Evolutionary conservation across 768 basidiomycete species (phyloP), one percentile per base, ranked within the genome.

Genomic region (Amanita inopinata): DNA sequence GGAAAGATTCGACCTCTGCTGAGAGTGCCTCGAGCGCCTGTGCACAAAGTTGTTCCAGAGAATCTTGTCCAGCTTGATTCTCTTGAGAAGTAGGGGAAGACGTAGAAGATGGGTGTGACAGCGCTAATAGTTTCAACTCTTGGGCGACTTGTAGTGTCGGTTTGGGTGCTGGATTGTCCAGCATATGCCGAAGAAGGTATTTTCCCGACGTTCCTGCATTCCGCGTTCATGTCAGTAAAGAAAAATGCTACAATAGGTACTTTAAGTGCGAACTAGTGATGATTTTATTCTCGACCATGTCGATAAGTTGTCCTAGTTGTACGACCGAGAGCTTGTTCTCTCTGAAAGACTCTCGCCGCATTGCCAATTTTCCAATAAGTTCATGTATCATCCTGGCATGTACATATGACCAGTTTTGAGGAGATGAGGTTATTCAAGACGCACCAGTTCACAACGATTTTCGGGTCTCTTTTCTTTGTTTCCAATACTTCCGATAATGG

Each of bases 381-480:
- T 93, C 88, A 46, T 98, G 87, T 2, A 79, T 78, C 62, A 97
- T 75, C 91, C 92, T 94, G 53, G 9, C 36, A 22, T 36, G 27
- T 15, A 28, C 20, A 48, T 7, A 37, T 36, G 32, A 24, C 17
- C 34, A 14, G 20, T 11, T 6, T 18, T 20, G 35, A 51, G 64
- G 12, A 14, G 12, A 17, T 5, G 41, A 43, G 23, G n/a, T 22
- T 5, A 14, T 15, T 17, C 10, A 32, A 22, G 22, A 56, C 74
- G 47, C 44, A 91, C 94, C 92, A 98, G 56, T 97, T 97, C 12
- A 83, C 72, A 11, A 80, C 86, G 3, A 70, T 61, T 52, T 81
- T 84, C 0, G 86, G 76, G 45, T 83, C 72, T 38, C 83, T 63
- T 8, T 63, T 65, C 20, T 56, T 45, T 17, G 15, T 12, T 44